A percentile compares a stretch with the other conserved stretches of the same genome.
phyloP scores from a whole-genome alignment of 306 rosid species.

The Bauhinia variegata region DNA sequence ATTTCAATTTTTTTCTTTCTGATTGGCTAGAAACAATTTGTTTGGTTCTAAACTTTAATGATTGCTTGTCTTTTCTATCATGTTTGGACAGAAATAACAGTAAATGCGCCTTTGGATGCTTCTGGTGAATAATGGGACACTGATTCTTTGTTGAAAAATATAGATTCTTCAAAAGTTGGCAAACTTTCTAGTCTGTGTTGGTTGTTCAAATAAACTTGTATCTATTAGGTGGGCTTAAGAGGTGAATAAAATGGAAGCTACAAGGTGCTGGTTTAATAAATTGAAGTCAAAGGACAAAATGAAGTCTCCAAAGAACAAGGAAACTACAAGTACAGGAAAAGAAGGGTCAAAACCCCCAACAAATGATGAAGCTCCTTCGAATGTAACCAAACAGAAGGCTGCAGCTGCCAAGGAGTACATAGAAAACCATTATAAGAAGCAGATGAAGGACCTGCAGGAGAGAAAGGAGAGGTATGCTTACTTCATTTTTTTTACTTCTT shows the following conservation, averaged over 20 bases:
- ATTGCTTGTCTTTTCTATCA: conserved; percentile 23
- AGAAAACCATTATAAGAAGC: conserved; percentile 96
- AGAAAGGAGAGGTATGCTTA: conserved; percentile 81
- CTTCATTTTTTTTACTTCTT: conserved; percentile 35
- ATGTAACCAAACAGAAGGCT: conserved; percentile 89
- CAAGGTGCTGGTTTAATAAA: conserved; percentile 71
- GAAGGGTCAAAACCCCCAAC: conserved; percentile 62
- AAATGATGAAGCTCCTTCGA: conserved; percentile 81
- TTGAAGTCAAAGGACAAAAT: conserved; percentile 73
- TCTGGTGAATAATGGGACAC: conserved; percentile 38
- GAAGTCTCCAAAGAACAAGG: conserved; percentile 66
- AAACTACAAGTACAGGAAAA: conserved; percentile 53
- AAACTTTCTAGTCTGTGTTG: conserved; percentile 36
- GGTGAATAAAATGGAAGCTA: conserved; percentile 62
- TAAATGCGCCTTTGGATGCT: conserved; percentile 35
- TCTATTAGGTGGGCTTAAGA: conserved; percentile 28
- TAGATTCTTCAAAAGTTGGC: conserved; percentile 27
- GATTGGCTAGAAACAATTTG: conserved; percentile 4
- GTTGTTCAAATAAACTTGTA: conserved; percentile 36
- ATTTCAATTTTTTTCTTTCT: conserved; percentile 12
- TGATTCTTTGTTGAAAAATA: no score
- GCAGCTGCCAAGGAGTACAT: conserved; percentile 96
- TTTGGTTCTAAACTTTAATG: conserved; percentile 20
- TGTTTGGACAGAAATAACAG: conserved; percentile 46
- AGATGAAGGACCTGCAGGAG: conserved; percentile 94